Percentiles rank a stretch among this genome's conserved stretches.
These are phyloP conservation scores for Termitomyces sp. DNA, from an alignment of 768 basidiomycete species.

Conservation along the genomic window DNA sequence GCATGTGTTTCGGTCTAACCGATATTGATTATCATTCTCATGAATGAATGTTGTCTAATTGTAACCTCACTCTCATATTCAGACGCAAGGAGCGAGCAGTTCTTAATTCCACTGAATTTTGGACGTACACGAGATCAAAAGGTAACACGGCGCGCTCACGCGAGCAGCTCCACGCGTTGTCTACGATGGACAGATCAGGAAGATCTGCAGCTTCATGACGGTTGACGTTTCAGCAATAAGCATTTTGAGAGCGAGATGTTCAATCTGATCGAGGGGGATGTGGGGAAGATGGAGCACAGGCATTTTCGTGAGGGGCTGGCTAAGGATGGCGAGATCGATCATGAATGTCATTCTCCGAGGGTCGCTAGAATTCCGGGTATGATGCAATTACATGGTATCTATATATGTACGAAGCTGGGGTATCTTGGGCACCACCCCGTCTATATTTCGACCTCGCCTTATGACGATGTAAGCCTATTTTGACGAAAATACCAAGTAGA, in stretches of 20 bases:
- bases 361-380: not conserved
- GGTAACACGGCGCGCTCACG: not conserved
- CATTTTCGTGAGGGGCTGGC: not conserved
- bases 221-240: not conserved
- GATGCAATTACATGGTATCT: not conserved
- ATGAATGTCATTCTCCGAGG: not conserved
- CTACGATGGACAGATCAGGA: not conserved
- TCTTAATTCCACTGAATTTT: not conserved
- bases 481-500: not conserved
- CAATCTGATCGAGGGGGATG: not conserved
- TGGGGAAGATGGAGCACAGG: not conserved
- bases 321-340: not conserved
- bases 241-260: not conserved
- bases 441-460: not conserved
- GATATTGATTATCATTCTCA: not conserved
- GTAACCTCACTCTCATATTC: not conserved
- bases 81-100: too few relatives aligned
- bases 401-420: not conserved
- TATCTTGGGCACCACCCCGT: not conserved
- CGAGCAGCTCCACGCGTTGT: not conserved
- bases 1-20: not conserved
- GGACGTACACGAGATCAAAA: not conserved
- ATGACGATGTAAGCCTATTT: not conserved
- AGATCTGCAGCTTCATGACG: not conserved
- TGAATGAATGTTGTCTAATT: not conserved